Evolutionary conservation across 169 alveolate genomes (phyloP), one percentile per base, ranked within the genome.

Genomic region (Plasmodium reichenowi): DNA sequence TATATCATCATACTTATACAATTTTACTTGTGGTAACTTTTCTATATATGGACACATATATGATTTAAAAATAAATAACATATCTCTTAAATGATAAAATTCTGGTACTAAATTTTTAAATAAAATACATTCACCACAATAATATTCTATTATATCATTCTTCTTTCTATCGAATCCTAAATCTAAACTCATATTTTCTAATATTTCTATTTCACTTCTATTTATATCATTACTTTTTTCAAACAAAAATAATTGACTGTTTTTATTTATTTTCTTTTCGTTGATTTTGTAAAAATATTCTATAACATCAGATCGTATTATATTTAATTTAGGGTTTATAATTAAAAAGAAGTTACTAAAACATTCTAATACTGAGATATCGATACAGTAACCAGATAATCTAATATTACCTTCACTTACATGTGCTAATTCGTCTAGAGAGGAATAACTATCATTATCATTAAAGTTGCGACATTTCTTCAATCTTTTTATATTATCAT

Each of bases 1-100:
- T 2, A 88, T 88, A 52, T 88, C 88, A 72, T 72, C 63, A 74
- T 71, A 88, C 47, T 88, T 78, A 52, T 88, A 88, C 50, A 52
- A 3, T 32, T 47, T 66, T 22, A 78, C 86, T 5, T 87, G 56
- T 22, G 88, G 90, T 73, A 86, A 72, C 52, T 86, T 86, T 45
- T 86, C 92, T 59, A 86, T 32, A 72, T 86, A 86, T 62, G 92
- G 92, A 59, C 92, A 86, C 92, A 86, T 86, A 72, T 59, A 86
- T 1, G 92, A 86, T 22, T 86, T 86, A 56, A 86, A 86, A 17
- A 86, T 26, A 54, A 86, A 86, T 47, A 86, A 54, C 92, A 86
- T 86, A 72, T 86, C 92, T 32, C 92, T 48, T 26, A 86, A 66
- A 66, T 86, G 92, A 66, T 86, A 86, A 86, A 86, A 86, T 52